Conservation (phyloP, 2,329 filamentous ascomycete genomes). For the Cordyceps fumosorosea region DNA sequence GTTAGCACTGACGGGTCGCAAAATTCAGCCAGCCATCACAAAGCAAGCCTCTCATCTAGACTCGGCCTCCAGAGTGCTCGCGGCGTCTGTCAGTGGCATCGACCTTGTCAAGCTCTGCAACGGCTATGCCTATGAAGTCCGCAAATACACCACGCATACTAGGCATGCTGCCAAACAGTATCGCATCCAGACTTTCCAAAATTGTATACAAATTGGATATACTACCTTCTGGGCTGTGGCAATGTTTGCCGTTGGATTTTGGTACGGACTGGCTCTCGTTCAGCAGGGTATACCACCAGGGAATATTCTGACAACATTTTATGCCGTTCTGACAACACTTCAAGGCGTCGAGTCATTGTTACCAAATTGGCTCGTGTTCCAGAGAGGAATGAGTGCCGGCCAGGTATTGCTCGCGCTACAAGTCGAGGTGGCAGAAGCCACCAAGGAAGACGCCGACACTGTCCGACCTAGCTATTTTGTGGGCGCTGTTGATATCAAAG, state of each 20-base stretch:
- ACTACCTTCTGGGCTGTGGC: conserved; percentile 66
- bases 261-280: conserved; percentile 72
- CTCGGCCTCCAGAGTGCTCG: conserved; percentile 63
- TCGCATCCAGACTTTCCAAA: conserved; percentile 59
- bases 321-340: conserved; percentile 69
- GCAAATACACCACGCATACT: conserved; percentile 55
- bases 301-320: conserved; percentile 76
- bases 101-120: conserved; percentile 85
- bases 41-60: conserved; percentile 62
- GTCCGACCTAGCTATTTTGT: conserved; percentile 39
- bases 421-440: conserved; percentile 17
- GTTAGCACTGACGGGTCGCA: conserved; percentile 53
- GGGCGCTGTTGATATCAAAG: conserved; percentile 62
- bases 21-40: conserved; percentile 59
- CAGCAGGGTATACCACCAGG: conserved; percentile 53
- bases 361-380: conserved; percentile 69
- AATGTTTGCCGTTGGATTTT: conserved; percentile 86
- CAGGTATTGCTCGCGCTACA: conserved; percentile 49
- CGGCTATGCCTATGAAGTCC: conserved; percentile 61
- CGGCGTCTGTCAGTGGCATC: conserved; percentile 64
- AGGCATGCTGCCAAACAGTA: conserved; percentile 56
- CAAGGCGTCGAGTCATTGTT: conserved; percentile 68
- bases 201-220: conserved; percentile 65
- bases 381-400: conserved; percentile 73
- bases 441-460: neutral